Evolutionary conservation across 2,329 filamentous ascomycete species (phyloP).

Genomic region (Cladosporium sp.): DNA sequence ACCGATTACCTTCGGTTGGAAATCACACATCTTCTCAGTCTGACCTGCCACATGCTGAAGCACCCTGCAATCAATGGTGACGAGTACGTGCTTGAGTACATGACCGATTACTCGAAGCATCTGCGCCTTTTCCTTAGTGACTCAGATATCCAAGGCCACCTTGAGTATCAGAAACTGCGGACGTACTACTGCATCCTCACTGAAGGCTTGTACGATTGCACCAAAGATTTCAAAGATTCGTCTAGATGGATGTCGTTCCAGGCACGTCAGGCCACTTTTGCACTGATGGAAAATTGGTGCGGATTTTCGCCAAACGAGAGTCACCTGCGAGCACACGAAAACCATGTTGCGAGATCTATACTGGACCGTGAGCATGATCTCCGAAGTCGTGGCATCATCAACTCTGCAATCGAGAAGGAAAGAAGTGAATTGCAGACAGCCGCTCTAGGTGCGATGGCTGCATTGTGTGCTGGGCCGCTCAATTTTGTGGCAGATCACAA

Average conservation of each 20-base stretch:
- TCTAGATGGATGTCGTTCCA: slow-evolving; percentile 97
- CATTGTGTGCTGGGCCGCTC: slow-evolving; percentile 77
- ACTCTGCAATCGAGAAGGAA: slow-evolving; percentile 92
- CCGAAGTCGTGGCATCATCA: slow-evolving; percentile 70
- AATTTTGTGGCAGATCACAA: slow-evolving; percentile 84
- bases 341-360: slow-evolving; percentile 79
- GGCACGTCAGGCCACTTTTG: slow-evolving; percentile 88
- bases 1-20: slow-evolving; percentile 87
- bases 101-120: slow-evolving; percentile 86
- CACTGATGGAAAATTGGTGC: slow-evolving; percentile 98
- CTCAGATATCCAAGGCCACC: slow-evolving; percentile 87
- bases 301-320: slow-evolving; percentile 88
- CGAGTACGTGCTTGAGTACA: slow-evolving; percentile 75
- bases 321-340: slow-evolving; percentile 75
- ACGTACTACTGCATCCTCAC: slow-evolving; percentile 92
- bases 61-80: slow-evolving; percentile 74
- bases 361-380: slow-evolving; percentile 70
- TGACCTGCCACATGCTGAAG: slow-evolving; percentile 84
- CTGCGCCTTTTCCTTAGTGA: slow-evolving; percentile 93
- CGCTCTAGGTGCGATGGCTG: slow-evolving; percentile 91
- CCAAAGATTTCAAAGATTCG: slow-evolving; percentile 78
- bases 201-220: slow-evolving; percentile 87
- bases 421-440: slow-evolving; percentile 87
- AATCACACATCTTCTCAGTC: slow-evolving; percentile 91
- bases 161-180: slow-evolving; percentile 85